Evolutionary conservation across 331 rosid genomes (phyloP).

Genomic region (Acacia pycnantha): DNA sequence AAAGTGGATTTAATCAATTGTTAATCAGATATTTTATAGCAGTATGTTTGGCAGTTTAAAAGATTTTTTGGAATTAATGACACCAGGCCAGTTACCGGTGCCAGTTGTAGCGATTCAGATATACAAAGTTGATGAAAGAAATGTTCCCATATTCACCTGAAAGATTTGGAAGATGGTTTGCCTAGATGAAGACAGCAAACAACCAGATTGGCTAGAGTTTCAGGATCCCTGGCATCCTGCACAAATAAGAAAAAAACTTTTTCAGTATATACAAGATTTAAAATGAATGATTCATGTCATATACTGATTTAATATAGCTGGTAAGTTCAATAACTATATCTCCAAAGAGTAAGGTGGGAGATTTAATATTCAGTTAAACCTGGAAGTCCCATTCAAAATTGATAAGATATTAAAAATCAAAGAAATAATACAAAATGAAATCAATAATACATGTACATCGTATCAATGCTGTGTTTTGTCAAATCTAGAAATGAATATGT

Average conservation of each 20-base stretch:
- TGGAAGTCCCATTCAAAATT: background rate
- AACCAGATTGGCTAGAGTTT: slow-evolving; percentile 90
- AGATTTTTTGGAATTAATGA: background rate
- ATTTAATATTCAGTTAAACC: background rate
- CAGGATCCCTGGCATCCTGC: slow-evolving; percentile 99
- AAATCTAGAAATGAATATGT: background rate
- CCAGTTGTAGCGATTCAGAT: background rate
- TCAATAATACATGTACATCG: background rate
- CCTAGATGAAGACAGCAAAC: slow-evolving; percentile 98
- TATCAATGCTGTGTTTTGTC: background rate
- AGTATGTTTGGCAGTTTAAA: background rate
- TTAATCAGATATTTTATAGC: background rate
- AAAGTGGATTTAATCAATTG: background rate
- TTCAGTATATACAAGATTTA: slow-evolving; percentile 18
- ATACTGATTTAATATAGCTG: slow-evolving; percentile 4
- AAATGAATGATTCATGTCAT: background rate
- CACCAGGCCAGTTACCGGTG: background rate
- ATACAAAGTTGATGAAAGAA: background rate
- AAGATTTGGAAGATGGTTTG: slow-evolving; percentile 84
- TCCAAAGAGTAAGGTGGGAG: background rate
- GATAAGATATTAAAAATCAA: background rate
- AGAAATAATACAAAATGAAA: background rate
- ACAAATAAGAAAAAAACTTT: slow-evolving; percentile 31
- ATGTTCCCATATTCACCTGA: slow-evolving; percentile 57
- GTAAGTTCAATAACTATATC: background rate